Evolutionary conservation across 169 alveolate species (phyloP), one percentile per base, ranked within the genome.

Genomic region (Plasmodium billcollinsi): DNA sequence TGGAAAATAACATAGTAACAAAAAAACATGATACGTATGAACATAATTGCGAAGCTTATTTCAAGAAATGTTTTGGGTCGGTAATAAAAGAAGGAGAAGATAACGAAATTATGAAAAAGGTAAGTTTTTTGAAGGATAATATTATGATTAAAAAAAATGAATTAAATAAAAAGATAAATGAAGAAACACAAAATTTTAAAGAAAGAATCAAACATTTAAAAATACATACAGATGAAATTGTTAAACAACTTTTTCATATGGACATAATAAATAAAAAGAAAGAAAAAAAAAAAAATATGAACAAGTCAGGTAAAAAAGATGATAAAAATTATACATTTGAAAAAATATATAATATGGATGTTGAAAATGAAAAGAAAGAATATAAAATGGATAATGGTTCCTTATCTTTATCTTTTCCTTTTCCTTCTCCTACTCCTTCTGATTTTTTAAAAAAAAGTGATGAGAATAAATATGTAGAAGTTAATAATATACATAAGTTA

Each of bases 41-140:
- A 26, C 54, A 54, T 45, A 67, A 80, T 24, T 24, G 33, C 15
- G 45, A 47, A 58, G 65, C 18, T 20, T 67, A 67, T 49, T 69
- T 80, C 11, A 72, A 80, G 15, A n/a, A 45, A 18, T 72, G 54
- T 58, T 80, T 80, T 67, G 78, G 73, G 2, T 24, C 33, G 6
- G 15, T 54, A 14, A 24, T 80, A 69, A 50, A 26, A 52, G 73
- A 74, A 18, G 26, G 33, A 14, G 61, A 39, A 12, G 72, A 18
- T n/a, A 7, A 26, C 54, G 80, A 67, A 67, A 50, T 80, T 33
- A 14, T 15, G 26, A 33, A 66, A 18, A 80, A 18, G 15, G 73
- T 80, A 0, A 12, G 54, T 20, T 15, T n/a, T 3, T 67, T 80
- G 49, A 54, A 58, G 49, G 52, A 54, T 18, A 21, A 14, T 12